Conservation (phyloP, 345 rosid species). For the Melaleuca alternifolia region DNA sequence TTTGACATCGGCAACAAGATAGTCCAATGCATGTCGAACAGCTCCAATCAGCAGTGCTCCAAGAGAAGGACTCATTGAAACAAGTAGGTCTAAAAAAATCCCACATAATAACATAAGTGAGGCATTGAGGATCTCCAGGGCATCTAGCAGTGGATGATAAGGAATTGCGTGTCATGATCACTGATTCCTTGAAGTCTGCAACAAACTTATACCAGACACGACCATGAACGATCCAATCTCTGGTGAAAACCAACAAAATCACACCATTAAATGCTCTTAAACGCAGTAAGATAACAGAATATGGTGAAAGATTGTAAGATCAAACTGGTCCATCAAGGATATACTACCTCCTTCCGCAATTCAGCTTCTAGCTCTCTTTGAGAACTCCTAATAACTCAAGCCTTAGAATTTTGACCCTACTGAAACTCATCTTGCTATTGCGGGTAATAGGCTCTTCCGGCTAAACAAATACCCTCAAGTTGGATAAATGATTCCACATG, state of each 20-base stretch:
- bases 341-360: not conserved
- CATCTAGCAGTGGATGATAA: conserved; percentile 31
- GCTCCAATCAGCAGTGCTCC: conserved; percentile 65
- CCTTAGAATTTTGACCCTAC: not conserved
- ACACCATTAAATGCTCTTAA: conserved; percentile 42
- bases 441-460: not conserved
- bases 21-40: conserved; percentile 39
- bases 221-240: conserved; percentile 43
- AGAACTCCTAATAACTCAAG: not conserved
- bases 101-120: conserved; percentile 19
- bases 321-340: not conserved
- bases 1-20: conserved; percentile 52
- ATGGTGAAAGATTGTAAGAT: not conserved
- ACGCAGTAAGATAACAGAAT: not conserved
- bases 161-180: conserved; percentile 36
- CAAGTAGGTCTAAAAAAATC: conserved; percentile 28
- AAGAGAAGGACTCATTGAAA: conserved; percentile 50
- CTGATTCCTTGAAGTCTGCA: conserved; percentile 45
- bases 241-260: conserved; percentile 50
- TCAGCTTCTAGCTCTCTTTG: not conserved
- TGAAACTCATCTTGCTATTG: not conserved
- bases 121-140: conserved; percentile 42
- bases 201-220: conserved; percentile 40
- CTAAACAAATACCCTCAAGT: not conserved
- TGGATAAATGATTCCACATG: not conserved